Evolutionary conservation across 2,329 filamentous ascomycete species (phyloP), one percentile per base, ranked within the genome.

Genomic region (Pseudogymnoascus sp.): DNA sequence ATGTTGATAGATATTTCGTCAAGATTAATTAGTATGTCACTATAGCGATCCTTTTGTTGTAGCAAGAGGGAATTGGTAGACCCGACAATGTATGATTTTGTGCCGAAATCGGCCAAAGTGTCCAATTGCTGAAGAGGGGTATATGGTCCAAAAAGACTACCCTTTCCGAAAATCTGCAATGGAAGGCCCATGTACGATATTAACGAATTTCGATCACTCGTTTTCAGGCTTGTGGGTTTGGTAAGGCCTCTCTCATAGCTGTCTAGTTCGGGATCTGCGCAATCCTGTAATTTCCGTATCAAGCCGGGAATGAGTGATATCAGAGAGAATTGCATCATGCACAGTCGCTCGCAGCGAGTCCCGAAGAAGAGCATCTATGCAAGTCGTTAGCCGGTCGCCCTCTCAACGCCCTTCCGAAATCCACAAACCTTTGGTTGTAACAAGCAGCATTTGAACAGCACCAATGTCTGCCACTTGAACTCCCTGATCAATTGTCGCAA

Each of bases 241-340:
- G 85, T 82, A 50, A 93, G 79, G 29, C 81, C 87, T 73, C 87
- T 85, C 70, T 93, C 90, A 74, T 95, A 93, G 64, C 77, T 87
- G 75, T 97, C 88, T 74, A 97, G 84, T 50, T 93, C 88, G n/a
- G 95, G 95, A 72, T 96, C 92, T 60, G 95, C 93, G 71, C 91
- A 96, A 77, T 99, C 95, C 76, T 96, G 88, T n/a, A 99, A 83
- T 70, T 89, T 91, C 71, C 91, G 86, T 71, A 97, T 87, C 64
- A 99, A 84, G 65, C 93, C 92, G 56, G 95, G 95, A 78, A 99
- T 96, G 71, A 99, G 81, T 62, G 93, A 97, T 69, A 99, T 88
- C 53, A 99, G 83, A 47, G 93, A 95, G 78, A 97, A 99, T 75
- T 99, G 95, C 77, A 96, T 93, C 90, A 97, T 96, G 82, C 95